These are phyloP conservation scores for Westerdykella ornata DNA, from an alignment of 2,329 filamentous ascomycete species.

Conservation along the genomic window DNA sequence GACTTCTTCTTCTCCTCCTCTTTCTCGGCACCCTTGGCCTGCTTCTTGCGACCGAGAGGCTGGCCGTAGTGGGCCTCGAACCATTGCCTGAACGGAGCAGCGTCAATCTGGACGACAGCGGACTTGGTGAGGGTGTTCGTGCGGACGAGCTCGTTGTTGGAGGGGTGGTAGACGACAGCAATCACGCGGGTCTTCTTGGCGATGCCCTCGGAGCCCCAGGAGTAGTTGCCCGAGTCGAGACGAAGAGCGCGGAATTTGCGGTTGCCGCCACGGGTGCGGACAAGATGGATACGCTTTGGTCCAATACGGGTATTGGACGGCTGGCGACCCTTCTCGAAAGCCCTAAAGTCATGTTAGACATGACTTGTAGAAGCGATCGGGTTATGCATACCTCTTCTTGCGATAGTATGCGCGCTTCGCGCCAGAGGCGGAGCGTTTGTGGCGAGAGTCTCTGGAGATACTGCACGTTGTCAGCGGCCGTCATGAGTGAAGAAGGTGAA, in stretches of 20 bases:
- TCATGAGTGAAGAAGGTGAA: not conserved
- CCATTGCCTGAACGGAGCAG: constrained; percentile 98
- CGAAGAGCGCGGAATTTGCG: constrained; percentile 99
- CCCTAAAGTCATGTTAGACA: constrained; percentile 67
- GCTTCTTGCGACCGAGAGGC: constrained; percentile 71
- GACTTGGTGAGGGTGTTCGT: constrained; percentile 99
- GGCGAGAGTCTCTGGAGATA: constrained; percentile 99
- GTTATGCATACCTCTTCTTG: constrained; percentile 55
- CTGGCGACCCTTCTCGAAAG: constrained; percentile 99
- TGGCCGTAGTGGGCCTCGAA: constrained; percentile 99
- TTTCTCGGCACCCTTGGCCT: constrained; percentile 68
- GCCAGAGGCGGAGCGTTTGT: constrained; percentile 99
- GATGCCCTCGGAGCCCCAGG: constrained; percentile 96
- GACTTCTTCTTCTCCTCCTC: constrained; percentile 90
- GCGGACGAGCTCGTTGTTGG: constrained; percentile 99
- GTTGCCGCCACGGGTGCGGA: constrained; percentile 97
- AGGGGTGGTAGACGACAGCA: constrained; percentile 96
- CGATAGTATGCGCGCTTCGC: constrained; percentile 66
- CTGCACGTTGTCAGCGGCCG: constrained; percentile 43
- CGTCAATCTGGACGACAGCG: constrained; percentile 97
- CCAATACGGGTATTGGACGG: constrained; percentile 99
- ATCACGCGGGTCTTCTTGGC: constrained; percentile 99
- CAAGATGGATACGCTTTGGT: constrained; percentile 89
- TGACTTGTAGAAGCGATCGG: constrained; percentile 62
- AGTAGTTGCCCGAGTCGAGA: constrained; percentile 98